phyloP scores from a whole-genome alignment of 306 rosid genomes.

The Trifolium pratense region DNA sequence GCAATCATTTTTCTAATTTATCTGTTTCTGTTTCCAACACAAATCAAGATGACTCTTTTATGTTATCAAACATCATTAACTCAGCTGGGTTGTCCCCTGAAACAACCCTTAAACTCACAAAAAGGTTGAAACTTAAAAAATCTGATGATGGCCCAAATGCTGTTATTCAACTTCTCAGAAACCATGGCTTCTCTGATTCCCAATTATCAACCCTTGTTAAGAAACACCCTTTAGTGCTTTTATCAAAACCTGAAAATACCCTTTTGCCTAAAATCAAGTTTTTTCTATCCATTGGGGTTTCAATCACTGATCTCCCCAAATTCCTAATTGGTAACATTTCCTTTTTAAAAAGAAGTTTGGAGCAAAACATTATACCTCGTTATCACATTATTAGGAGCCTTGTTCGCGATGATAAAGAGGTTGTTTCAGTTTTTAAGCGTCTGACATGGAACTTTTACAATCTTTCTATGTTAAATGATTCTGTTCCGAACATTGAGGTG shows the following conservation, averaged over 20 bases:
- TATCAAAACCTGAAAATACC: neutral
- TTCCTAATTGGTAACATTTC: neutral
- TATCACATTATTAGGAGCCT: neutral
- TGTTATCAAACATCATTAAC: slow-evolving; percentile 7
- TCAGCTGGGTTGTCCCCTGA: slow-evolving; percentile 45
- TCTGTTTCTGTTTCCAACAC: slow-evolving; percentile 11
- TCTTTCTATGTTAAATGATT: neutral
- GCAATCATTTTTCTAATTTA: slow-evolving; percentile 1
- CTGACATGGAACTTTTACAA: neutral
- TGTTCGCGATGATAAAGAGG: neutral
- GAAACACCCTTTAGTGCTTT: neutral
- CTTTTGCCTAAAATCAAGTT: neutral
- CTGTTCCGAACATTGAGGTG: neutral
- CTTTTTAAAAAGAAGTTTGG: neutral
- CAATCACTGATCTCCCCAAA: slow-evolving; percentile 6
- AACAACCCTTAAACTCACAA: neutral
- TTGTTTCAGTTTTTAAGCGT: neutral
- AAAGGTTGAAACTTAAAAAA: neutral
- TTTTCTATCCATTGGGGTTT: neutral
- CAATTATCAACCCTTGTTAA: neutral
- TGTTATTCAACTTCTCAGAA: slow-evolving; percentile 25
- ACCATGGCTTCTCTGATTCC: neutral
- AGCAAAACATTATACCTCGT: neutral
- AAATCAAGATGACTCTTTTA: neutral
- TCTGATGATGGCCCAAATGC: neutral